Percentiles rank a stretch among this genome's conserved stretches.
These are phyloP conservation scores for Pseudopyricularia cyperi DNA, from an alignment of 2,329 filamentous ascomycete genomes.

Conservation along the genomic window DNA sequence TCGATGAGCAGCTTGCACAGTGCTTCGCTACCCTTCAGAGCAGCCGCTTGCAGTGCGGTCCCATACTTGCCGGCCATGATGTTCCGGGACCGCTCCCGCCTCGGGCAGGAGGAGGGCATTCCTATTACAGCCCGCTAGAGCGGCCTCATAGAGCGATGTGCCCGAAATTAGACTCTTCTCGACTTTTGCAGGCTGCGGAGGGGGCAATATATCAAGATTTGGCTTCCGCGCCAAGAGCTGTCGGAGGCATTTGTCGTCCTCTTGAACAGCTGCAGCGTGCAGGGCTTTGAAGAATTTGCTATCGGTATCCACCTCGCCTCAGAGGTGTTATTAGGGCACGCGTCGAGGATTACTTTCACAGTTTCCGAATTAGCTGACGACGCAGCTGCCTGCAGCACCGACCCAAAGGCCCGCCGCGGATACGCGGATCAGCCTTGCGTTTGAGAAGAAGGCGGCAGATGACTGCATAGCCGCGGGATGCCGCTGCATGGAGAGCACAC, in stretches of 20 bases:
- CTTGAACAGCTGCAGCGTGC: conserved; percentile 4
- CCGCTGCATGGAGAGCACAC: conserved; percentile 3
- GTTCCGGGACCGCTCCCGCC: conserved; percentile 3
- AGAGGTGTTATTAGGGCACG: too few species aligned
- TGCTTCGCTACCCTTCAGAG: too few species aligned
- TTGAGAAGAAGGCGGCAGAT: conserved; percentile 2
- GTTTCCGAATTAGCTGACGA: neutral
- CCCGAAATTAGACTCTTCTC: too few species aligned
- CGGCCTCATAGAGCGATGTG: conserved; percentile 1
- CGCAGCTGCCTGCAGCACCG: conserved; percentile 4
- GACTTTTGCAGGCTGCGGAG: neutral
- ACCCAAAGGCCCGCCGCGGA: conserved; percentile 2
- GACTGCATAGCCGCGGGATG: neutral
- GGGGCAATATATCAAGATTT: conserved; percentile 1
- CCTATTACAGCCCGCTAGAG: conserved; percentile 2
- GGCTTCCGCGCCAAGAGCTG: conserved; percentile 1
- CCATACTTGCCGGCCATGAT: conserved; percentile 3
- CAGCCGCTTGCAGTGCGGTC: conserved; percentile 7
- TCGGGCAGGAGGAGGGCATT: conserved; percentile 3
- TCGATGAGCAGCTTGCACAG: too few species aligned
- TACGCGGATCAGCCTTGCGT: neutral
- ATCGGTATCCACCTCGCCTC: neutral
- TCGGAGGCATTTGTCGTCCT: conserved; percentile 2
- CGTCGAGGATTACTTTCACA: neutral
- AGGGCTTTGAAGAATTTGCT: conserved; percentile 2